Evolutionary conservation across 106 monocot genomes (phyloP).

Genomic region (Platanthera zijinensis): DNA sequence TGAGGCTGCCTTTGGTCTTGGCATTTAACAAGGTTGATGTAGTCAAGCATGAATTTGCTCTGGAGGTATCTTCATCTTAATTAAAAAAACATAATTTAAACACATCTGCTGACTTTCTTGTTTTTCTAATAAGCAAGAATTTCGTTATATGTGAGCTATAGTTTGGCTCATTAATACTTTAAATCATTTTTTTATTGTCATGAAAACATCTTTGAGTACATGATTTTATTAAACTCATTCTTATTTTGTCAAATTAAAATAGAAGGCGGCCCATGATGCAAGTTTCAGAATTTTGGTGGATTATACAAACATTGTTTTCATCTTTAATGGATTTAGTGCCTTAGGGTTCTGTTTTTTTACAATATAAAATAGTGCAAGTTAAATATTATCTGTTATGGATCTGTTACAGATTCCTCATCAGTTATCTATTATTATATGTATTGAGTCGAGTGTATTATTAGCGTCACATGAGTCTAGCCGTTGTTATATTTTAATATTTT

Average conservation of each 20-base stretch:
- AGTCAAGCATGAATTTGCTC: slow-evolving; percentile 86
- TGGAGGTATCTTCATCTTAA: slow-evolving; percentile 47
- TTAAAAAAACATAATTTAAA: not conserved
- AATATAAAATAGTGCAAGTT: not conserved
- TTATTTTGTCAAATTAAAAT: not conserved
- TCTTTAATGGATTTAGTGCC: not conserved
- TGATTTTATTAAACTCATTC: not conserved
- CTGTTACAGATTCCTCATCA: no score
- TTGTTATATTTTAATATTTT: no score
- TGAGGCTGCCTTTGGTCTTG: slow-evolving; percentile 77
- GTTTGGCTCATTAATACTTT: not conserved
- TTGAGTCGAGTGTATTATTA: no score
- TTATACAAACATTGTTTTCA: not conserved
- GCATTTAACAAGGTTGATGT: slow-evolving; percentile 96
- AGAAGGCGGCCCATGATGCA: not conserved
- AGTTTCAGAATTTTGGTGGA: not conserved
- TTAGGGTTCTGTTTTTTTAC: not conserved
- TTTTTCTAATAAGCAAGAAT: not conserved
- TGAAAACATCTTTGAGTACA: not conserved
- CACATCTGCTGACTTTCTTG: not conserved
- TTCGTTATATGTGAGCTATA: not conserved
- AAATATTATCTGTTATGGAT: not conserved
- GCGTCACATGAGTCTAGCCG: no score
- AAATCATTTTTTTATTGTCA: not conserved
- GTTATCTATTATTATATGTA: no score